Base-by-base conservation (phyloP, 169 alveolate species). In the Babesia bigemina region DNA sequence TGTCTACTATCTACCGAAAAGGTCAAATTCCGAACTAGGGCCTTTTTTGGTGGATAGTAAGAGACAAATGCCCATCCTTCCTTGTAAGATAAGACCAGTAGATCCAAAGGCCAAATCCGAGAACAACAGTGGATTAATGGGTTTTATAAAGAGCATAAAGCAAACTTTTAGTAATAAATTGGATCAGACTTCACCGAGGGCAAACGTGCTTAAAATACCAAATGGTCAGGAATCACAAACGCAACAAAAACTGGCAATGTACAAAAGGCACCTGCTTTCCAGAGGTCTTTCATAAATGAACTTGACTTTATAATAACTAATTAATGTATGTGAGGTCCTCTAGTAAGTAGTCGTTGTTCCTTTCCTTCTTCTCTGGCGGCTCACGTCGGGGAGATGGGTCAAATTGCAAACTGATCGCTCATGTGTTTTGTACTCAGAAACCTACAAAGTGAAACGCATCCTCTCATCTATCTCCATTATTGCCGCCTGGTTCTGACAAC, bases 401-500 rank as follows among this genome's bases (percentile, higher is more conserved):
- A 65, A 83, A 83, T 60, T 83, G 90, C 22, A 81, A 28, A 58
- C 88, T 81, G 59, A 14, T 12, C n/a, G 39, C 19, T 2, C 2
- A 61, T 55, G 22, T 16, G 6, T 16, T 28, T 12, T 7, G 2
- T 52, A 11, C 2, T 6, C 7, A 48, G 9, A 13, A 48, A 71
- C 82, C 44, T 74, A 81, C 88, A 81, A 81, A 0, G 88, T 81
- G 67, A 81, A 81, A 24, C 67, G 24, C 95, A 96, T 91, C 70
- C 91, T 88, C 79, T 97, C 99, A 90, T 97, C 99, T 22, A 95
- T 93, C 70, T 95, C 97, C 96, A 97, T 91, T n/a, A 97, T 86
- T 0, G 98, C 97, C 22, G 98, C 99, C 58, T 91, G 96, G 71
- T 97, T 97, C 16, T 98, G 97, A 66, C 98, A 95, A 48, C 98